These are phyloP conservation scores for Dactylellina drechsleri DNA, from an alignment of 2,329 filamentous ascomycete species.

Conservation along the genomic window DNA sequence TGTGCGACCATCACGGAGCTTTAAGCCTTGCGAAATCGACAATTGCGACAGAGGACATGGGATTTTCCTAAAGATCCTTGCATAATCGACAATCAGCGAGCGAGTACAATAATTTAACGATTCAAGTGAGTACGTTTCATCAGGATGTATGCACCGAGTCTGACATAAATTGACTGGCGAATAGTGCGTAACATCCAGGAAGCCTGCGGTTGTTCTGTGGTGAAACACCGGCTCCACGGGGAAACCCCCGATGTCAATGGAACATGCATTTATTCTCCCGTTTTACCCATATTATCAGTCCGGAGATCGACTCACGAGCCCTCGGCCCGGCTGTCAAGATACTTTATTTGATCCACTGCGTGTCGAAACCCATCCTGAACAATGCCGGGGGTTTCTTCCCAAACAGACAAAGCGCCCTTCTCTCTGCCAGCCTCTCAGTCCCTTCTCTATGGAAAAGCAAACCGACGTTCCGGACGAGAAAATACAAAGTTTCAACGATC, in stretches of 20 bases:
- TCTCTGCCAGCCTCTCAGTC: constrained; percentile 56
- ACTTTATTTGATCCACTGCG: not conserved
- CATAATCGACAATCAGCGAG: too few relatives aligned
- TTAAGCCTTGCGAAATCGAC: too few relatives aligned
- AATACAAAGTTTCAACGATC: constrained; percentile 18
- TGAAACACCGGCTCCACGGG: constrained; percentile 38
- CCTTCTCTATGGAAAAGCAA: constrained; percentile 57
- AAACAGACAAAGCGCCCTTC: constrained; percentile 15
- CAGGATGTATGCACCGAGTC: too few relatives aligned
- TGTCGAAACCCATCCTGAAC: not conserved
- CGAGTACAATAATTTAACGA: too few relatives aligned
- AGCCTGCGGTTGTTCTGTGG: not conserved
- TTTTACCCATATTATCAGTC: constrained; percentile 29
- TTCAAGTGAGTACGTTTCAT: too few relatives aligned
- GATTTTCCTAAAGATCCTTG: too few relatives aligned
- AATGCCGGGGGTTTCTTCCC: constrained; percentile 23
- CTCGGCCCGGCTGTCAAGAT: not conserved
- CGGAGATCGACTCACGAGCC: constrained; percentile 1
- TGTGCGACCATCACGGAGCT: too few relatives aligned
- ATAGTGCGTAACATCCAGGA: too few relatives aligned
- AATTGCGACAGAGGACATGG: too few relatives aligned
- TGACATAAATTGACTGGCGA: too few relatives aligned
- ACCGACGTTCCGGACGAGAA: constrained; percentile 57
- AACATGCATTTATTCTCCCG: constrained; percentile 29
- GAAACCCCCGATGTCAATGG: constrained; percentile 32